phyloP scores from a whole-genome alignment of 768 basidiomycete genomes.

The Fomitopsis pulvina region DNA sequence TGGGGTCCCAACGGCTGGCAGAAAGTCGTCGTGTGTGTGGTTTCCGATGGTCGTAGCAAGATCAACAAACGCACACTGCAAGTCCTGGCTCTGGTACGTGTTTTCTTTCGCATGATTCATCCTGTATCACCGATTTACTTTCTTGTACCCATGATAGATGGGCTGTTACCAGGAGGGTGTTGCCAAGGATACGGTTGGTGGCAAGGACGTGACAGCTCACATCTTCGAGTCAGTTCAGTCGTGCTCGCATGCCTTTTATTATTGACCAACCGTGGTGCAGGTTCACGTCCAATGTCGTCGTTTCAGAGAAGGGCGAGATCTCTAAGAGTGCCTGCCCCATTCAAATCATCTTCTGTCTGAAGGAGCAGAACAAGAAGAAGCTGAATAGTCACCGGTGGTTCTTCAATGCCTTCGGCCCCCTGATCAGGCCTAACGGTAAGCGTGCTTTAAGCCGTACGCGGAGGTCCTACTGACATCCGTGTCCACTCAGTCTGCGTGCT shows the following conservation, averaged over 20 bases:
- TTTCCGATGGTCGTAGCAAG: conserved; percentile 81
- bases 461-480: background rate
- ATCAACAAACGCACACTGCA: conserved; percentile 89
- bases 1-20: conserved; percentile 91
- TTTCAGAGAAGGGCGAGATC: conserved; percentile 76
- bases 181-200: conserved; percentile 80
- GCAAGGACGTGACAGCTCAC: conserved; percentile 89
- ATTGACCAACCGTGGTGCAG: conserved; percentile 23
- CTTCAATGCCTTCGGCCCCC: conserved; percentile 91
- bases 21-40: conserved; percentile 84
- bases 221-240: conserved; percentile 69
- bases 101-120: background rate
- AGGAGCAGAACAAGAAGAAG: conserved; percentile 97
- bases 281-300: conserved; percentile 74
- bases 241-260: background rate
- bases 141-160: conserved; percentile 43
- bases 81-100: conserved; percentile 68
- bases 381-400: conserved; percentile 94
- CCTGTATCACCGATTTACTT: background rate
- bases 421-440: conserved; percentile 77
- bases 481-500: conserved; percentile 65
- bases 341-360: conserved; percentile 86
- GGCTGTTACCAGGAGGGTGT: conserved; percentile 87
- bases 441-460: background rate
- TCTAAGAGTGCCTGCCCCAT: conserved; percentile 70